Conservation (phyloP, 768 basidiomycete genomes). For the Russula compacta region DNA sequence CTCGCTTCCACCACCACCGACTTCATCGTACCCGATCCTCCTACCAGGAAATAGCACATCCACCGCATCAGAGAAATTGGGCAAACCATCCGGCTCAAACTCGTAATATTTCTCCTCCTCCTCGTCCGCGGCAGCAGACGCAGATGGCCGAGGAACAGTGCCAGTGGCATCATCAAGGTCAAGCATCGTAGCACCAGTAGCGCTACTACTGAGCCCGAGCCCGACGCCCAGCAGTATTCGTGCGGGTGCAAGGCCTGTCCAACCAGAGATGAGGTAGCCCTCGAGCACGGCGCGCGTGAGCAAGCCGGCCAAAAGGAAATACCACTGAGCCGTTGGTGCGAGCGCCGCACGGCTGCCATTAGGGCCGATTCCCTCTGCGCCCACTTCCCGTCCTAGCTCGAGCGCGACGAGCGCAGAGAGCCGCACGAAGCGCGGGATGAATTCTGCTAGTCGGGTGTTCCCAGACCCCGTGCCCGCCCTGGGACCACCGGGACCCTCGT, state of each 20-base stretch:
- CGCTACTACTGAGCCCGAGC: slow-evolving; percentile 30
- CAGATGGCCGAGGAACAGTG: not conserved
- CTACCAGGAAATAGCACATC: slow-evolving; percentile 56
- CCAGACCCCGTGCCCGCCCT: slow-evolving; percentile 33
- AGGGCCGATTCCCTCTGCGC: slow-evolving; percentile 20
- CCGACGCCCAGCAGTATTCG: slow-evolving; percentile 71
- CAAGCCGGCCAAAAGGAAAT: slow-evolving; percentile 65
- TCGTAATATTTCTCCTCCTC: slow-evolving; percentile 38
- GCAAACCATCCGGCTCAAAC: slow-evolving; percentile 72
- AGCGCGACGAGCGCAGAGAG: slow-evolving; percentile 71
- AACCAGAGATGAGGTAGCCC: slow-evolving; percentile 74
- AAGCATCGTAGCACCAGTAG: not conserved
- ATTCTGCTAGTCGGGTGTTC: slow-evolving; percentile 55
- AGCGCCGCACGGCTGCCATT: slow-evolving; percentile 31
- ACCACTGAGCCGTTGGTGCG: slow-evolving; percentile 71
- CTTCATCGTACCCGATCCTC: slow-evolving; percentile 44
- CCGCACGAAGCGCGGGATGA: slow-evolving; percentile 64
- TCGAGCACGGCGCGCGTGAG: slow-evolving; percentile 79
- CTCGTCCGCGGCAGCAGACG: not conserved
- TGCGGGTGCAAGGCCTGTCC: slow-evolving; percentile 62
- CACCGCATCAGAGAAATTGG: slow-evolving; percentile 54
- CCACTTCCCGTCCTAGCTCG: slow-evolving; percentile 65
- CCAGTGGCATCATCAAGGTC: not conserved
- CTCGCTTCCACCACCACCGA: slow-evolving; percentile 55
- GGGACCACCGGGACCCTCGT: not conserved